phyloP scores from a whole-genome alignment of 1,284 basidiomycete species.

The Cryptococcus sp. region DNA sequence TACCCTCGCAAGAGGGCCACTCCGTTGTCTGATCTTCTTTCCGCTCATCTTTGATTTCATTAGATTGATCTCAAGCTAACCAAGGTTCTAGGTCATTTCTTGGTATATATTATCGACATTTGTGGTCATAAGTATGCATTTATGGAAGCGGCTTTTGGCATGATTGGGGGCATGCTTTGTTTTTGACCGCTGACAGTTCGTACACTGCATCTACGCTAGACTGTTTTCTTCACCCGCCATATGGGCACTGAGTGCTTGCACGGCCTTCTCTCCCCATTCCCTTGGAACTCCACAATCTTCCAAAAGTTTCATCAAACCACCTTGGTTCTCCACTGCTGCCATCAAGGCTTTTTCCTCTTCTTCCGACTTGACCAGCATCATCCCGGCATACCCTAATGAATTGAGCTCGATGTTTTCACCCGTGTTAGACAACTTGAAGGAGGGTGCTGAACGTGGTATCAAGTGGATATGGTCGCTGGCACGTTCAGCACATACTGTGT shows the following conservation, averaged over 20 bases:
- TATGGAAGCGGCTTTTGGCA: neutral
- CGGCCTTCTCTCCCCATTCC: constrained; percentile 37
- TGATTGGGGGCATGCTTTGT: neutral
- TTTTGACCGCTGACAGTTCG: neutral
- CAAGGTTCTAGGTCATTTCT: neutral
- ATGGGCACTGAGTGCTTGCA: constrained; percentile 14
- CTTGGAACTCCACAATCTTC: constrained; percentile 37
- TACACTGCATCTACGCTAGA: neutral
- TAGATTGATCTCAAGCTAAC: too few species aligned
- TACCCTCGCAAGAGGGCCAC: constrained; percentile 45
- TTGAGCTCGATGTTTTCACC: constrained; percentile 60
- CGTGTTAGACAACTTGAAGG: constrained; percentile 25
- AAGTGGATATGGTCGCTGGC: constrained; percentile 67
- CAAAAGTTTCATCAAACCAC: constrained; percentile 35
- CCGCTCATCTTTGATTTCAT: too few species aligned
- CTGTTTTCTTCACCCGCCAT: neutral
- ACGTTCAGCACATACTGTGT: neutral
- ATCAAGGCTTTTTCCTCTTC: constrained; percentile 64
- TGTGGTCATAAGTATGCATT: neutral
- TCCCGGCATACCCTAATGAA: constrained; percentile 78
- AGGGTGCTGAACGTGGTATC: constrained; percentile 60
- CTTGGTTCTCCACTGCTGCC: constrained; percentile 36
- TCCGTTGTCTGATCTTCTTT: neutral
- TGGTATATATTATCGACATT: neutral
- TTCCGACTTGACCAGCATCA: constrained; percentile 75